These are phyloP conservation scores for Jaltomata sinuosa DNA, from an alignment of 257 asterid genomes.

Conservation along the genomic window DNA sequence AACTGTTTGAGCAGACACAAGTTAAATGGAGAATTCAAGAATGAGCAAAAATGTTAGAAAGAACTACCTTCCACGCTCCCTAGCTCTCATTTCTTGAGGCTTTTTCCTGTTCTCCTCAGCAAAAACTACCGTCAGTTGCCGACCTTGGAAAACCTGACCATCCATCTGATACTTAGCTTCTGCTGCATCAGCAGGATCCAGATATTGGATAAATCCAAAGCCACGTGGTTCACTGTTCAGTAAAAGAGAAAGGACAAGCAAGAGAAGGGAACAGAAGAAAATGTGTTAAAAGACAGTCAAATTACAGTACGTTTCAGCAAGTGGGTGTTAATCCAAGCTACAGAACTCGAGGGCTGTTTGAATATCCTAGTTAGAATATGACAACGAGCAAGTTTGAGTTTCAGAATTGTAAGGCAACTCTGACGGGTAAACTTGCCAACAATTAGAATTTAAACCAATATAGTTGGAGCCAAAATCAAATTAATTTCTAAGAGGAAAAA, in stretches of 20 bases:
- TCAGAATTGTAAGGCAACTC: neutral
- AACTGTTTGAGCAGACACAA: neutral
- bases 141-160: constrained; percentile 65
- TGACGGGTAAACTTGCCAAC: neutral
- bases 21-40: neutral
- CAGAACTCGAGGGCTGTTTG: neutral
- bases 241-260: neutral
- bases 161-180: constrained; percentile 96
- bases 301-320: neutral
- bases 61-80: constrained; percentile 58
- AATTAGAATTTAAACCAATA: neutral
- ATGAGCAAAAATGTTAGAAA: neutral
- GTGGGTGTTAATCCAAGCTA: neutral
- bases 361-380: neutral
- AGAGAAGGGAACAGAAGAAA: neutral
- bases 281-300: neutral
- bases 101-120: constrained; percentile 95
- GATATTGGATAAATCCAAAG: constrained; percentile 89
- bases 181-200: constrained; percentile 87
- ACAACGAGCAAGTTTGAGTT: neutral
- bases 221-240: constrained; percentile 77
- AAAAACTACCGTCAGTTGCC: constrained; percentile 89
- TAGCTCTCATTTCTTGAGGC: constrained; percentile 75
- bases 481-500: neutral
- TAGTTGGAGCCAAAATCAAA: neutral